A percentile compares a stretch with the other conserved stretches of the same genome.
Evolutionary conservation across 2,329 filamentous ascomycete species (phyloP).

Genomic region (Botryotinia convoluta): DNA sequence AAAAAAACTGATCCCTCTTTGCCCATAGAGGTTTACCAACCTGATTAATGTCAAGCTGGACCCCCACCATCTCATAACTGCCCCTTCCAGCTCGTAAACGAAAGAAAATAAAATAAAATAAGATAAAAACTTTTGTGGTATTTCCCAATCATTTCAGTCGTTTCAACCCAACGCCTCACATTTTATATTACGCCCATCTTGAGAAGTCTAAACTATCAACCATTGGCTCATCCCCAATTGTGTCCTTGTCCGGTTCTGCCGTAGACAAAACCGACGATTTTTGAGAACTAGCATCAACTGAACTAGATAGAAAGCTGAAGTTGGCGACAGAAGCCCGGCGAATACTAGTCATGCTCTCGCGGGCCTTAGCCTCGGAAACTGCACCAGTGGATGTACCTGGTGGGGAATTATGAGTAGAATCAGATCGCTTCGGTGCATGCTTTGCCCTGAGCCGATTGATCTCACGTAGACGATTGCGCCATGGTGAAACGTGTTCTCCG

Average conservation of each 20-base stretch:
- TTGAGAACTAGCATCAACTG: constrained; percentile 56
- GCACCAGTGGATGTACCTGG: constrained; percentile 37
- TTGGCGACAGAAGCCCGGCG: constrained; percentile 64
- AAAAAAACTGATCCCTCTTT: neutral
- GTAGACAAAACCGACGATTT: constrained; percentile 57
- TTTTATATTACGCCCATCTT: constrained; percentile 35
- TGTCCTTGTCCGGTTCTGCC: constrained; percentile 51
- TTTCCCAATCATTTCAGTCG: constrained; percentile 22
- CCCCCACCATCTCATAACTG: neutral
- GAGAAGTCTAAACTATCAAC: constrained; percentile 39
- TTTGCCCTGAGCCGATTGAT: constrained; percentile 79
- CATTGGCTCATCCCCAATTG: constrained; percentile 33
- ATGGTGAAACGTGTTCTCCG: constrained; percentile 82
- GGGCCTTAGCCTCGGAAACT: constrained; percentile 41
- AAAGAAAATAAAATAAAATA: neutral
- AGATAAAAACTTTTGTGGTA: constrained; percentile 32
- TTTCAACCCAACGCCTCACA: constrained; percentile 14
- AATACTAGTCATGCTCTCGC: constrained; percentile 60
- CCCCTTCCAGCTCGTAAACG: neutral
- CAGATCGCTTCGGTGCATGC: constrained; percentile 47
- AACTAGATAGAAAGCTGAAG: constrained; percentile 62
- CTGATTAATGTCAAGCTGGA: neutral
- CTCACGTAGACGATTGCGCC: constrained; percentile 81
- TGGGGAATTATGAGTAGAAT: constrained; percentile 36
- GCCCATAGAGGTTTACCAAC: neutral